Evolutionary conservation across 768 basidiomycete species (phyloP).

Genomic region (Termitomyces sp.): DNA sequence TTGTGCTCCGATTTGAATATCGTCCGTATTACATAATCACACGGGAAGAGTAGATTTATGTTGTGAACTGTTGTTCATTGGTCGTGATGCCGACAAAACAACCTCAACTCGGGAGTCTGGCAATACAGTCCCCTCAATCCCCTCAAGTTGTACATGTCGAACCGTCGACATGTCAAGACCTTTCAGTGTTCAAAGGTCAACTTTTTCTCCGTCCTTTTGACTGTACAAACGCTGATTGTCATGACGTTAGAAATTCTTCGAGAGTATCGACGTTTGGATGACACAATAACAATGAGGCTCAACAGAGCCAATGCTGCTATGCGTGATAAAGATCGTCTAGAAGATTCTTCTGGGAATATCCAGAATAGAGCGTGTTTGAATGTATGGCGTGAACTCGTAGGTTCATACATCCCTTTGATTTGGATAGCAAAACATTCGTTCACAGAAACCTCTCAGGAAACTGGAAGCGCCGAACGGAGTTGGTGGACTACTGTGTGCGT

Average conservation of each 20-base stretch:
- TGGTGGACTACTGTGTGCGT: slow-evolving; percentile 72
- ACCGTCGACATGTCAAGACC: slow-evolving; percentile 68
- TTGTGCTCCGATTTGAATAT: neutral
- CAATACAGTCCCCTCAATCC: slow-evolving; percentile 59
- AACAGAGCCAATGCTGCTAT: slow-evolving; percentile 61
- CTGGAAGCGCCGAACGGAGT: slow-evolving; percentile 71
- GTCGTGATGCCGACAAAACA: slow-evolving; percentile 30
- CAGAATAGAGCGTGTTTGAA: slow-evolving; percentile 75
- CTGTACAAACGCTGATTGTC: slow-evolving; percentile 2
- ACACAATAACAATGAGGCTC: slow-evolving; percentile 73
- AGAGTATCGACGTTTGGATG: slow-evolving; percentile 80
- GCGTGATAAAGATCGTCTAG: slow-evolving; percentile 61
- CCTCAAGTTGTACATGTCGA: slow-evolving; percentile 70
- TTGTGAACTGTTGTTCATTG: neutral
- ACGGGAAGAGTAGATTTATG: neutral
- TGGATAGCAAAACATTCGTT: slow-evolving; percentile 15
- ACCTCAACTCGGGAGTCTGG: slow-evolving; percentile 62
- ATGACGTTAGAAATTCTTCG: slow-evolving; percentile 60
- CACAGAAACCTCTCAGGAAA: slow-evolving; percentile 32
- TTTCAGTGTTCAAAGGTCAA: slow-evolving; percentile 68
- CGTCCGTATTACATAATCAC: neutral
- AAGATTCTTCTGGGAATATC: slow-evolving; percentile 42
- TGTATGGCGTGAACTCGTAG: slow-evolving; percentile 76
- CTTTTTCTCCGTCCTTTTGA: neutral
- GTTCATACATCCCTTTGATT: slow-evolving; percentile 38